Evolutionary conservation across 2,329 filamentous ascomycete genomes (phyloP).

Genomic region (Annulohypoxylon truncatum): DNA sequence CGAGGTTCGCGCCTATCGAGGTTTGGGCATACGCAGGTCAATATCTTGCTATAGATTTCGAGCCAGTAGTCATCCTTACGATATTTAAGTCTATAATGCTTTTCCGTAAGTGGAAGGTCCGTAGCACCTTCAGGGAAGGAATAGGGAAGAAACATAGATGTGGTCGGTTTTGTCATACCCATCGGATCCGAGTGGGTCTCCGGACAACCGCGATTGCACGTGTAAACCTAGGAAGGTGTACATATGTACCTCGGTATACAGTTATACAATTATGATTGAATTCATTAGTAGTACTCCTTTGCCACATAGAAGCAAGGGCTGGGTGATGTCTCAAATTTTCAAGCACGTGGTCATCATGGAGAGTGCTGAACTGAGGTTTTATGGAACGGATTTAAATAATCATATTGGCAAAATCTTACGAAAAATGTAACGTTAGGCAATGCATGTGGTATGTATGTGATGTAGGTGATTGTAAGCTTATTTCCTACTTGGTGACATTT

Average conservation of each 20-base stretch:
- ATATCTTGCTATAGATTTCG: too few species aligned
- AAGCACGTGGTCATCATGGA: background rate
- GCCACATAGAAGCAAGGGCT: background rate
- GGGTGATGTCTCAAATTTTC: background rate
- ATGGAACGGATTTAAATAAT: background rate
- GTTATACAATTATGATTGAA: background rate
- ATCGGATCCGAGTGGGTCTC: conserved; percentile 13
- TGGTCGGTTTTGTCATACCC: background rate
- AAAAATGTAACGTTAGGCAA: background rate
- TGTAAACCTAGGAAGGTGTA: too few species aligned
- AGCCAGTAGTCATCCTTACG: background rate
- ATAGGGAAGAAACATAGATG: background rate
- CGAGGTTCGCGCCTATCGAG: too few species aligned
- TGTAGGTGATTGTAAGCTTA: background rate
- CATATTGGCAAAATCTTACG: background rate
- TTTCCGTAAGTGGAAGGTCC: background rate
- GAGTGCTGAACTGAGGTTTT: background rate
- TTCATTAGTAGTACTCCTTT: background rate
- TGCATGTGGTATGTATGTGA: background rate
- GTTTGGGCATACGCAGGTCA: too few species aligned
- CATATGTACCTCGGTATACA: background rate
- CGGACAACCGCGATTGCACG: background rate
- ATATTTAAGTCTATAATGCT: background rate
- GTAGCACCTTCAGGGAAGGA: background rate
- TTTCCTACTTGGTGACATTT: conserved; percentile 1